Percentiles rank a stretch among this genome's conserved stretches.
These are phyloP conservation scores for Ogataea hybrid DNA, from an alignment of 1,139 yeast species.

Conservation along the genomic window DNA sequence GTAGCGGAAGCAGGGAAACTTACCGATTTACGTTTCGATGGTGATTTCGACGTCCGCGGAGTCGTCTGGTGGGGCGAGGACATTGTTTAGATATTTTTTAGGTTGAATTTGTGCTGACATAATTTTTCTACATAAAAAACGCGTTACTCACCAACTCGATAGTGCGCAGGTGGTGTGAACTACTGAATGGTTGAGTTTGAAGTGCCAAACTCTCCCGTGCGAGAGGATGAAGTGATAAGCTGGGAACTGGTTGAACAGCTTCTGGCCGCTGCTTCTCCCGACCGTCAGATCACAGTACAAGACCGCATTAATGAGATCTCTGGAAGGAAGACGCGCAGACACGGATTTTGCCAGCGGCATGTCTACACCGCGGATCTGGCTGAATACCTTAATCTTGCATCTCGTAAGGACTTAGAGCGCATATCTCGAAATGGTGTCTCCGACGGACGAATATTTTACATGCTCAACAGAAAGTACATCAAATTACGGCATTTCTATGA, in stretches of 20 bases:
- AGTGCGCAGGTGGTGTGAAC: neutral
- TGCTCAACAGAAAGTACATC: slow-evolving; percentile 30
- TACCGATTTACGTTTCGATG: slow-evolving; percentile 12
- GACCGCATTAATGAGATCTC: slow-evolving; percentile 1
- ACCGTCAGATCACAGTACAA: neutral
- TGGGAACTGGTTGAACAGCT: slow-evolving; percentile 19
- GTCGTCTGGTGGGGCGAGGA: slow-evolving; percentile 5
- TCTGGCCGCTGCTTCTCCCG: slow-evolving; percentile 1
- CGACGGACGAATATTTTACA: slow-evolving; percentile 26
- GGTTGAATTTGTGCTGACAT: slow-evolving; percentile 4
- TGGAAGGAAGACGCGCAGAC: slow-evolving; percentile 20
- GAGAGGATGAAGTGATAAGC: slow-evolving; percentile 15
- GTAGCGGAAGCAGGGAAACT: neutral
- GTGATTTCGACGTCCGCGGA: slow-evolving; percentile 7
- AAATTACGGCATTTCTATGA: slow-evolving; percentile 28
- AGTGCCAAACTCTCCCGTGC: slow-evolving; percentile 17
- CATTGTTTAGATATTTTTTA: slow-evolving; percentile 3
- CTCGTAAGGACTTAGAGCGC: slow-evolving; percentile 26
- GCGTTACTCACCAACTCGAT: slow-evolving; percentile 1
- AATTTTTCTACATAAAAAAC: slow-evolving; percentile 2
- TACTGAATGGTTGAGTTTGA: slow-evolving; percentile 9
- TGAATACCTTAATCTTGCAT: slow-evolving; percentile 28
- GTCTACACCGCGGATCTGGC: slow-evolving; percentile 33
- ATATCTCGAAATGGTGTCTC: slow-evolving; percentile 21
- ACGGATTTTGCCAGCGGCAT: slow-evolving; percentile 31